A percentile compares a stretch with the other conserved stretches of the same genome.
These are phyloP conservation scores for Melastoma malabathricum DNA, from an alignment of 345 rosid genomes.

Conservation along the genomic window DNA sequence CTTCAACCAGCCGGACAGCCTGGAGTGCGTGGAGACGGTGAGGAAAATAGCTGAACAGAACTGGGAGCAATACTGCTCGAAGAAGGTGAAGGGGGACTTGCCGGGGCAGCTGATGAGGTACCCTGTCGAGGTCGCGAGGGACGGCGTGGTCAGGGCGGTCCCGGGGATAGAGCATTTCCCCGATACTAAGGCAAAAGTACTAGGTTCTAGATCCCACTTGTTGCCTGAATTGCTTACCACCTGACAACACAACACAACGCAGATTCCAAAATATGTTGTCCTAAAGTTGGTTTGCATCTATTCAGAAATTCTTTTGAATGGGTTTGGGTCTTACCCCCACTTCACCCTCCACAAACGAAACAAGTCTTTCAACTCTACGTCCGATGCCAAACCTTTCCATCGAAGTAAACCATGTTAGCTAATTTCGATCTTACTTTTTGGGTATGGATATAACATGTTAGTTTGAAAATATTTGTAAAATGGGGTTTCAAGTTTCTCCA, in stretches of 20 bases:
- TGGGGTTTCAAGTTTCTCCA: too few relatives aligned
- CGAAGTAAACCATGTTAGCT: too few relatives aligned
- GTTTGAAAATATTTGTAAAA: too few relatives aligned
- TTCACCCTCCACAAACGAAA: too few relatives aligned
- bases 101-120: conserved; percentile 37
- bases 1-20: conserved; percentile 27
- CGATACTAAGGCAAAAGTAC: conserved; percentile 26
- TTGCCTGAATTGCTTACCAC: conserved; percentile 36
- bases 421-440: too few relatives aligned
- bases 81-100: conserved; percentile 20
- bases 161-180: conserved; percentile 25
- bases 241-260: conserved; percentile 7
- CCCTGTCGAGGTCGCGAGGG: conserved; percentile 16
- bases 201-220: conserved; percentile 24
- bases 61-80: conserved; percentile 22
- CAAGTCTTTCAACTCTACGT: too few relatives aligned
- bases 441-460: too few relatives aligned
- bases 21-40: conserved; percentile 24
- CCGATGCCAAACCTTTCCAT: too few relatives aligned
- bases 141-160: conserved; percentile 19
- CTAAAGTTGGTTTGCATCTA: too few relatives aligned
- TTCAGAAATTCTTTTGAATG: too few relatives aligned
- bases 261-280: too few relatives aligned
- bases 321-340: too few relatives aligned
- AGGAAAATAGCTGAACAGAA: conserved; percentile 19